These are phyloP conservation scores for Puccinia horiana DNA, from an alignment of 1,284 basidiomycete genomes.

Conservation along the genomic window DNA sequence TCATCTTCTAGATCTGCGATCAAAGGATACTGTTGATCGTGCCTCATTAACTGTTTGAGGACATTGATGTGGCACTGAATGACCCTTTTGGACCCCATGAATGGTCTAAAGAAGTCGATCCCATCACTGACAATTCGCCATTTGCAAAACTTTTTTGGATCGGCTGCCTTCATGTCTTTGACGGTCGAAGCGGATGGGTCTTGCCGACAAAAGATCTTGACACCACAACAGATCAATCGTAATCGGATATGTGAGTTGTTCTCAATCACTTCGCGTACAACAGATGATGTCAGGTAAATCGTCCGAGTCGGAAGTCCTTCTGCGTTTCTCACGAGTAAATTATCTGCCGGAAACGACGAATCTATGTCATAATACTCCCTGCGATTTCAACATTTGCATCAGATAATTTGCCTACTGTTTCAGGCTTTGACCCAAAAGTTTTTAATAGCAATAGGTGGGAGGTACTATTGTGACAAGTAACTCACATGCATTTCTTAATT, in stretches of 20 bases:
- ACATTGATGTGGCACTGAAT: slow-evolving; percentile 66
- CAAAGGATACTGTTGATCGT: slow-evolving; percentile 74
- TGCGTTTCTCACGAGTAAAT: slow-evolving; percentile 84
- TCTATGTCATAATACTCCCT: slow-evolving; percentile 75
- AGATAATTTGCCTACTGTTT: neutral
- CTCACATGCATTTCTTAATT: slow-evolving; percentile 71
- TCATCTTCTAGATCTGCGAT: slow-evolving; percentile 29
- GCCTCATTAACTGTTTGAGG: slow-evolving; percentile 66
- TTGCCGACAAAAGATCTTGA: slow-evolving; percentile 70
- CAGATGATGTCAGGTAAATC: slow-evolving; percentile 83
- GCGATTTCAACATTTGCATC: slow-evolving; percentile 50
- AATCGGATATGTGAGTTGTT: slow-evolving; percentile 83
- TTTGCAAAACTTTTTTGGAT: slow-evolving; percentile 61
- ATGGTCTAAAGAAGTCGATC: slow-evolving; percentile 76
- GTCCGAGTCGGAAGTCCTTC: slow-evolving; percentile 74
- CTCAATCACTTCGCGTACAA: slow-evolving; percentile 71
- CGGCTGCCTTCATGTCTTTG: slow-evolving; percentile 52
- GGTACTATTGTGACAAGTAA: slow-evolving; percentile 45
- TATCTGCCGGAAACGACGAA: slow-evolving; percentile 72
- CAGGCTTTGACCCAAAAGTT: neutral
- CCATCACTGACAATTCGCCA: slow-evolving; percentile 81
- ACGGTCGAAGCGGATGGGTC: slow-evolving; percentile 62
- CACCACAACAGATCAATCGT: slow-evolving; percentile 85
- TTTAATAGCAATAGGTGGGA: too few relatives aligned
- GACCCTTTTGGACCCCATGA: slow-evolving; percentile 69